Percentiles rank a stretch among this genome's conserved stretches.
These are phyloP conservation scores for Dysphania ambrosioides DNA, from an alignment of 148 eudicot genomes.

Conservation along the genomic window DNA sequence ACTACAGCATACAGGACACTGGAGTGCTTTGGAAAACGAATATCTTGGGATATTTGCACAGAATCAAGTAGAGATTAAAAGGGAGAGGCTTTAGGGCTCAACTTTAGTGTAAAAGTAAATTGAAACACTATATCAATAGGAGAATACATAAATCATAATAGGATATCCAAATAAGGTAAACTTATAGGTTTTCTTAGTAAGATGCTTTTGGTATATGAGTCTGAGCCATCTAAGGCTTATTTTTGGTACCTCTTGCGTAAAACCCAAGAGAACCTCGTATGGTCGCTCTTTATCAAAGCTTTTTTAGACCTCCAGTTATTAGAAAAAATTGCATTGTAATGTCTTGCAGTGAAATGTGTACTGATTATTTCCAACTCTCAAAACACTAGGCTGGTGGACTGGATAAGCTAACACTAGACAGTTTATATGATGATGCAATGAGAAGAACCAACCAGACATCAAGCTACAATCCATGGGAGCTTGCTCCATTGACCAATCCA, in stretches of 20 bases:
- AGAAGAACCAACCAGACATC: constrained; percentile 72
- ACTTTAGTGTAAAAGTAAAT: too few species aligned
- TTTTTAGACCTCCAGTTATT: not conserved
- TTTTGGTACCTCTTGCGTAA: not conserved
- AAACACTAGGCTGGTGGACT: constrained; percentile 70
- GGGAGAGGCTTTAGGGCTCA: too few species aligned
- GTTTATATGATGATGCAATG: constrained; percentile 89
- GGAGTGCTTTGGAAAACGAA: too few species aligned
- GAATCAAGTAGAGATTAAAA: too few species aligned
- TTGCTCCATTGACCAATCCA: constrained; percentile 41
- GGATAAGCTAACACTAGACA: constrained; percentile 80
- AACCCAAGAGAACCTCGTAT: not conserved
- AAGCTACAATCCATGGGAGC: constrained; percentile 92
- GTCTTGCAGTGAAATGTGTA: not conserved
- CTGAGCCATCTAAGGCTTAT: not conserved
- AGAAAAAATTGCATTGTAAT: not conserved
- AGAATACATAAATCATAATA: too few species aligned
- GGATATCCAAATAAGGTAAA: too few species aligned
- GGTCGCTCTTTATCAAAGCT: not conserved
- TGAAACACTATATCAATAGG: too few species aligned
- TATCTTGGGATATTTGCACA: too few species aligned
- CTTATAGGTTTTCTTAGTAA: too few species aligned
- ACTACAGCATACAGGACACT: too few species aligned
- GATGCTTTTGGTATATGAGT: too few species aligned
- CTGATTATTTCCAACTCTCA: constrained; percentile 5